Evolutionary conservation across 177 flowering plant genomes (phyloP).

Genomic region (Vitis hybrid): DNA sequence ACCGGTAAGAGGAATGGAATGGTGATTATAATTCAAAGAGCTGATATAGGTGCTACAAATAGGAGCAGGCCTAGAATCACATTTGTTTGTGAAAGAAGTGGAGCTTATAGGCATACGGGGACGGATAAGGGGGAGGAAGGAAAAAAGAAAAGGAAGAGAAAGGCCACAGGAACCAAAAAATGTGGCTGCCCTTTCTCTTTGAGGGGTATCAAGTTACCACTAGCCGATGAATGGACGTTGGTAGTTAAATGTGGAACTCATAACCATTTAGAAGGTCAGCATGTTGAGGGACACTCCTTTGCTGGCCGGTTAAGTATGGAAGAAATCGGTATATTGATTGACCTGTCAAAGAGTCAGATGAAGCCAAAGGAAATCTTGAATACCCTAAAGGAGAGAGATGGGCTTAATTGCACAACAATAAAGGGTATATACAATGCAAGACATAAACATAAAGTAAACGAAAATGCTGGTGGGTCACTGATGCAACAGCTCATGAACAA

Average conservation of each 20-base stretch:
- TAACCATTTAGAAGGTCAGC: neutral
- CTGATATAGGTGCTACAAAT: neutral
- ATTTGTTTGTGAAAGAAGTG: constrained; percentile 8
- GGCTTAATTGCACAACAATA: too few relatives aligned
- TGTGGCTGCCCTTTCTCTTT: constrained; percentile 4
- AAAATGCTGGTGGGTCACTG: too few relatives aligned
- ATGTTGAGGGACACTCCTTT: constrained; percentile 4
- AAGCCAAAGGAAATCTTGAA: too few relatives aligned
- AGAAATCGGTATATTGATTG: constrained; percentile 1
- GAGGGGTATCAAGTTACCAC: neutral
- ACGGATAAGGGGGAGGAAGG: neutral
- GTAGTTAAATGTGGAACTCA: constrained; percentile 1
- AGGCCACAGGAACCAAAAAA: neutral
- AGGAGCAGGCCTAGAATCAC: neutral
- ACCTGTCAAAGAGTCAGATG: neutral
- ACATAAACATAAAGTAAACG: too few relatives aligned
- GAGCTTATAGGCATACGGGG: neutral
- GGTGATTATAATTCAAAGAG: neutral
- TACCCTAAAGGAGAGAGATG: too few relatives aligned
- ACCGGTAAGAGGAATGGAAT: neutral
- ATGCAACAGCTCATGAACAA: neutral
- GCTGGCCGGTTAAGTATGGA: neutral
- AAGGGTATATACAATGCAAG: too few relatives aligned
- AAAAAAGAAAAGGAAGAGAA: neutral
- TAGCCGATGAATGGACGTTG: constrained; percentile 4